These are phyloP conservation scores for Sedum album DNA, from an alignment of 164 flowering plant species.

Conservation along the genomic window DNA sequence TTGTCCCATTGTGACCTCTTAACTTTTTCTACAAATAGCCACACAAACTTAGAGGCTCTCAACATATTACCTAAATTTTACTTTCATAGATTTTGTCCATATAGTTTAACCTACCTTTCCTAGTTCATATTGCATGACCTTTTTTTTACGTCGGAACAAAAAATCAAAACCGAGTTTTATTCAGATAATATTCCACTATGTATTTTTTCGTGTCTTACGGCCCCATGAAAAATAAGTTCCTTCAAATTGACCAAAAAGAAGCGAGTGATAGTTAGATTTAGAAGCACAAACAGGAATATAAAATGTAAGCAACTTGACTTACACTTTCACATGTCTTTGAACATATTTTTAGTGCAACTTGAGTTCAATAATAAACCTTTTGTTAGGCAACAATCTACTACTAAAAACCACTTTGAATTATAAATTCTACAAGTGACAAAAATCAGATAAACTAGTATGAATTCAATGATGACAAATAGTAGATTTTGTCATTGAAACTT, in stretches of 20 bases:
- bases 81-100: neutral
- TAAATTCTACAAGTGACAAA: no score
- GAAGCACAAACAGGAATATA: neutral
- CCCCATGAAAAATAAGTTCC: no score
- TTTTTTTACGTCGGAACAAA: neutral
- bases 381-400: neutral
- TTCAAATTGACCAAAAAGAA: neutral
- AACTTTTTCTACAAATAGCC: neutral
- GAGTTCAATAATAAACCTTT: no score
- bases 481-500: no score
- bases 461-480: no score
- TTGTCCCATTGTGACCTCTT: neutral
- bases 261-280: slow-evolving; percentile 1
- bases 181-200: neutral
- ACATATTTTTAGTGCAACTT: neutral
- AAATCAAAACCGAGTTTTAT: neutral
- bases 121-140: neutral
- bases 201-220: no score
- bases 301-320: neutral
- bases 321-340: slow-evolving; percentile 6
- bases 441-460: no score
- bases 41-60: neutral
- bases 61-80: neutral
- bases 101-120: no score
- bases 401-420: neutral